Evolutionary conservation across 2,329 filamentous ascomycete genomes (phyloP).

Genomic region (Fusarium chlamydosporum): DNA sequence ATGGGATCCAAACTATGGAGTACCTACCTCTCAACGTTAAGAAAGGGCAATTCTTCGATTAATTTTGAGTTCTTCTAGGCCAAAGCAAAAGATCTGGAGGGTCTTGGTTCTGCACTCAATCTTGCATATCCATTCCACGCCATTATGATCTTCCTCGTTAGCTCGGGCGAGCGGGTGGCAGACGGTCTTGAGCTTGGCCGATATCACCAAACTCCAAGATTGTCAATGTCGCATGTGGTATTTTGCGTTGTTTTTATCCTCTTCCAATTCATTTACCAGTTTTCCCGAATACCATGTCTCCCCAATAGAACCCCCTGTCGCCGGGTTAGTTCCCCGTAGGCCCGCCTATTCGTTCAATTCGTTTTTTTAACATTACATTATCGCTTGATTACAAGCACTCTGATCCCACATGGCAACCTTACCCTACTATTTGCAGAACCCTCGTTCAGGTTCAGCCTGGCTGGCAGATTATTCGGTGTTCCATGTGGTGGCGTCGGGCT

Average conservation of each 20-base stretch:
- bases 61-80: slow-evolving; percentile 8
- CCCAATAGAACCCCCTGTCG: slow-evolving; percentile 33
- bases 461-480: slow-evolving; percentile 12
- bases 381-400: slow-evolving; percentile 24
- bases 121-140: slow-evolving; percentile 42
- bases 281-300: slow-evolving; percentile 37
- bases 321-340: slow-evolving; percentile 42
- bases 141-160: slow-evolving; percentile 28
- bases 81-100: slow-evolving; percentile 17
- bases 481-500: slow-evolving; percentile 47
- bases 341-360: slow-evolving; percentile 22
- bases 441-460: slow-evolving; percentile 5
- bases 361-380: slow-evolving; percentile 22
- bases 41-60: slow-evolving; percentile 6
- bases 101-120: slow-evolving; percentile 35
- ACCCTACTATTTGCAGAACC: slow-evolving; percentile 9
- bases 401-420: slow-evolving; percentile 39
- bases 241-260: slow-evolving; percentile 35
- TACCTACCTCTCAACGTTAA: slow-evolving; percentile 6
- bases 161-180: slow-evolving; percentile 20
- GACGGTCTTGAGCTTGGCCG: slow-evolving; percentile 15
- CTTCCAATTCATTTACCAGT: slow-evolving; percentile 32
- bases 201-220: slow-evolving; percentile 13
- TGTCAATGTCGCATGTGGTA: slow-evolving; percentile 13
- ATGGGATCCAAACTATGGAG: too few species aligned